Evolutionary conservation across 2,329 filamentous ascomycete species (phyloP), one percentile per base, ranked within the genome.

Genomic region (Beauveria varroae): DNA sequence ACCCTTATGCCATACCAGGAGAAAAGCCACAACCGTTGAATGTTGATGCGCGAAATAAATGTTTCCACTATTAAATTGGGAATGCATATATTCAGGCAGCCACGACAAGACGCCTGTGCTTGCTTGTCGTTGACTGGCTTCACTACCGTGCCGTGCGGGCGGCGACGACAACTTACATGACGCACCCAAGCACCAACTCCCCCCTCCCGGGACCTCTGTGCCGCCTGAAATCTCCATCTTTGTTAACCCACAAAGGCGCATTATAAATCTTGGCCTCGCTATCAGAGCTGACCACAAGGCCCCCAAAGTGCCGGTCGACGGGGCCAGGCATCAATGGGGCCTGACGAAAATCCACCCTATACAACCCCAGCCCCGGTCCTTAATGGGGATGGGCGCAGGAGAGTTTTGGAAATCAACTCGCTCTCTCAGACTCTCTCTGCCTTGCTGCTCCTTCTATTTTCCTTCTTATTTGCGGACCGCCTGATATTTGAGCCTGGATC

Each of bases 401-500:
- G 43, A 56, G 43, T 57, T 57, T 37, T 37, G n/a, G 16, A 28
- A 46, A 18, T 47, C 53, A 46, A 46, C 16, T 16, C 34, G 12
- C 20, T n/a, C 34, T 41, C 40, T 41, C 40, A 8, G 26, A 28
- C 26, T 28, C 26, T 28, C n/a, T 47, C 7, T 20, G 44, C 50
- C 41, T 16, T 24, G 6, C 9, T 53, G 51, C 24, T 28, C 30
- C 20, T 41, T 37, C 20, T 16, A 18, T 57, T 24, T 5, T 12
- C 5, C n/a, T 40, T 49, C 20, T 7, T 57, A 30, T 30, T 30
- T 30, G 43, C 18, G 20, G 16, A 5, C 28, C 28, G 43, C 55
- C 55, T 57, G 55, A 57, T 10, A 49, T 14, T 50, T 57, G 20
- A 49, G 55, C 55, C 51, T 49, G 43, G 44, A 57, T 57, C 55